These are phyloP conservation scores for Hygrophorus pudorinus DNA, from an alignment of 768 basidiomycete genomes.

Conservation along the genomic window DNA sequence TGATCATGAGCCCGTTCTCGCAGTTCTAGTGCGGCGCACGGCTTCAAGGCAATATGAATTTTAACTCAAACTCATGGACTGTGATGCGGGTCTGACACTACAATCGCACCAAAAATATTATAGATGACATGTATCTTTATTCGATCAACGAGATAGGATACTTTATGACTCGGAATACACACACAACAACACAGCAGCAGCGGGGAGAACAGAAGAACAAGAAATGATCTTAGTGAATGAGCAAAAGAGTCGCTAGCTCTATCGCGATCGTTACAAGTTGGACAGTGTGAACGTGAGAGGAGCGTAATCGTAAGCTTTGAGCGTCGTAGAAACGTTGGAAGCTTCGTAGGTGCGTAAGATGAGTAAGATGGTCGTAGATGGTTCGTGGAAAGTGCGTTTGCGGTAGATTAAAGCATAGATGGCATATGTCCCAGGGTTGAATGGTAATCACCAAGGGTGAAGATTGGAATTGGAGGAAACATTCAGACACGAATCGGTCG, in stretches of 20 bases:
- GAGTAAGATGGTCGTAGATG: not conserved
- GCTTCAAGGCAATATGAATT: too few species aligned
- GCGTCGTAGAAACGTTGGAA: constrained; percentile 1
- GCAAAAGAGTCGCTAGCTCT: not conserved
- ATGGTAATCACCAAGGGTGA: not conserved
- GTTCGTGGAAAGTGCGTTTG: not conserved
- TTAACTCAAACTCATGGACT: too few species aligned
- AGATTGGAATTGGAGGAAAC: not conserved
- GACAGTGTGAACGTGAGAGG: not conserved
- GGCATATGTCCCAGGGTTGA: not conserved
- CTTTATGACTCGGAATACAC: too few species aligned
- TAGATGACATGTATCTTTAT: not conserved
- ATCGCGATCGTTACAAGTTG: not conserved
- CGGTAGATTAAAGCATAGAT: not conserved
- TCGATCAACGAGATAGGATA: not conserved
- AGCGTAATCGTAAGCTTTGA: not conserved
- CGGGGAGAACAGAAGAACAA: not conserved
- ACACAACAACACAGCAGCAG: too few species aligned
- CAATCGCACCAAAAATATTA: too few species aligned
- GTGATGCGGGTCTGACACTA: too few species aligned
- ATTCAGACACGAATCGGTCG: constrained; percentile 27
- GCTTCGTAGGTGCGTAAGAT: not conserved
- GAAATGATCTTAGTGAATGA: not conserved
- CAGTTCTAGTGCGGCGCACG: too few species aligned
- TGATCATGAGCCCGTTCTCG: too few species aligned